phyloP scores from a whole-genome alignment of 305 asterid genomes.

The Ilex paraguariensis region DNA sequence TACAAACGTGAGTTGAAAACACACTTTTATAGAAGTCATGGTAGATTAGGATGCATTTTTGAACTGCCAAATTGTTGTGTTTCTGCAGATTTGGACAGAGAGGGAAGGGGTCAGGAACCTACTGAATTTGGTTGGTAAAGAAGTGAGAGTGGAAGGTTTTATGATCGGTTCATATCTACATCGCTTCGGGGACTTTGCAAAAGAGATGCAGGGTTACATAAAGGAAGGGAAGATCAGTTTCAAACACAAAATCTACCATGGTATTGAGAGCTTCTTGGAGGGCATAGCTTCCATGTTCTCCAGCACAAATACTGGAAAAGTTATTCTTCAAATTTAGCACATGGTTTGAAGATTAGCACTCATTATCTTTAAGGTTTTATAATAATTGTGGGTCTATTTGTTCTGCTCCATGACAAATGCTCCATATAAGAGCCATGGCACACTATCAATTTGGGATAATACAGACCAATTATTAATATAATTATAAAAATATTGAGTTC shows the following conservation, averaged over 20 bases:
- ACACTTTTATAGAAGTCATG: not conserved
- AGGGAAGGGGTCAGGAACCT: constrained; percentile 2
- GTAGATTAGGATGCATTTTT: not conserved
- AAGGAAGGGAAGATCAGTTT: constrained; percentile 1
- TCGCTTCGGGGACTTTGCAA: not conserved
- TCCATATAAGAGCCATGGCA: too few species aligned
- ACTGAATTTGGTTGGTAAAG: constrained; percentile 2
- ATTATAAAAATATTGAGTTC: too few species aligned
- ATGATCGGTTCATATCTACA: not conserved
- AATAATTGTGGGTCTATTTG: too few species aligned
- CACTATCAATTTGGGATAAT: too few species aligned
- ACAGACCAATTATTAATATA: too few species aligned
- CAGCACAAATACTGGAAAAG: not conserved
- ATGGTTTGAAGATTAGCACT: too few species aligned
- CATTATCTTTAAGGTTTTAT: too few species aligned
- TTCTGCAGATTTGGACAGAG: not conserved
- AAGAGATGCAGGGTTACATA: not conserved
- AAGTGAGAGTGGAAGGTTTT: constrained; percentile 2
- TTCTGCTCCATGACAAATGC: too few species aligned
- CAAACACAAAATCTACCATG: not conserved
- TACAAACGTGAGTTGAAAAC: too few species aligned
- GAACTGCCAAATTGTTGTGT: too few species aligned
- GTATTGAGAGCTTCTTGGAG: constrained; percentile 2
- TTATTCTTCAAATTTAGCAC: not conserved
- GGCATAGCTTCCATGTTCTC: not conserved